Conservation (phyloP, 2,329 filamentous ascomycete genomes). For the Dichotomopilus funicola region DNA sequence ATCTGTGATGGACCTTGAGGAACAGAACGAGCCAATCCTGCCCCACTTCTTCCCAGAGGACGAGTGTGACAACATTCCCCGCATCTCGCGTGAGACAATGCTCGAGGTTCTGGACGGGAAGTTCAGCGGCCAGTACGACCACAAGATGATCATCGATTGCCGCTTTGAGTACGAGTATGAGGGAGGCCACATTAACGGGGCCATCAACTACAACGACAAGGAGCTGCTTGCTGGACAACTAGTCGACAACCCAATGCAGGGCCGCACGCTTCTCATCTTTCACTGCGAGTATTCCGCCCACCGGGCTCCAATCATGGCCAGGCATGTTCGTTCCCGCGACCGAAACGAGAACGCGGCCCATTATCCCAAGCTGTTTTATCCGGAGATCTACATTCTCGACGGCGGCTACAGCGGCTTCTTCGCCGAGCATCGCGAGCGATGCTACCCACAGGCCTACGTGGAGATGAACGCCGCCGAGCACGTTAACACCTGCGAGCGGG, state of each 20-base stretch:
- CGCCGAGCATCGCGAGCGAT: slow-evolving; percentile 66
- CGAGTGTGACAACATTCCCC: slow-evolving; percentile 77
- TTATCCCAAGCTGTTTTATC: slow-evolving; percentile 88
- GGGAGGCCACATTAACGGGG: slow-evolving; percentile 88
- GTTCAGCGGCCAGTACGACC: slow-evolving; percentile 67
- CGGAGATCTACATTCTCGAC: slow-evolving; percentile 94
- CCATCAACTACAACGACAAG: slow-evolving; percentile 96
- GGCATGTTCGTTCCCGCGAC: slow-evolving; percentile 84
- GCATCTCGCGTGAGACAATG: slow-evolving; percentile 76
- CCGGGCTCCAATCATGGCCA: slow-evolving; percentile 92
- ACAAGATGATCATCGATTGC: slow-evolving; percentile 87
- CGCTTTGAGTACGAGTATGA: slow-evolving; percentile 99
- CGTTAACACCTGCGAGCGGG: slow-evolving; percentile 85
- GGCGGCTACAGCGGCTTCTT: slow-evolving; percentile 96
- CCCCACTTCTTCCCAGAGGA: slow-evolving; percentile 80
- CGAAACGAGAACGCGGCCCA: slow-evolving; percentile 75
- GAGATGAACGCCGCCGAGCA: slow-evolving; percentile 94
- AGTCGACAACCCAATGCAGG: slow-evolving; percentile 60
- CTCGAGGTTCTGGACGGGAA: slow-evolving; percentile 82
- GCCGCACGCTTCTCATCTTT: slow-evolving; percentile 77
- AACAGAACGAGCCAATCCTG: slow-evolving; percentile 63
- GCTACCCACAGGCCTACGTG: slow-evolving; percentile 91
- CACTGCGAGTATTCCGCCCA: slow-evolving; percentile 99
- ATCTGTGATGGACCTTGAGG: slow-evolving; percentile 79
- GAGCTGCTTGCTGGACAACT: slow-evolving; percentile 74